Evolutionary conservation across 352 stramenopile species (phyloP), one percentile per base, ranked within the genome.

Genomic region (Phytopythium litorale): DNA sequence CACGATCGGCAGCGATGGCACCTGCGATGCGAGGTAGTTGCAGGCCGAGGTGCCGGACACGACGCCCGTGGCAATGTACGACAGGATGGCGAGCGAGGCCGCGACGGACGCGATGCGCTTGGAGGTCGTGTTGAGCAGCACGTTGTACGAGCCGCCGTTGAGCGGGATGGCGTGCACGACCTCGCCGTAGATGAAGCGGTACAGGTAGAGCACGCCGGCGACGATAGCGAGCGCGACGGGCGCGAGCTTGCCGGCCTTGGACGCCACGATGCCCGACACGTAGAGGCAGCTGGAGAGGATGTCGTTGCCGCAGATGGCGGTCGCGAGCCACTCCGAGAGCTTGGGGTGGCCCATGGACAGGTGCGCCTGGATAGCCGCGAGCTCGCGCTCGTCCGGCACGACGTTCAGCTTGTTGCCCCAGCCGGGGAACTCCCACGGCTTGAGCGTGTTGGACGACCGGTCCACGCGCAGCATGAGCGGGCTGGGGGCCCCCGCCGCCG

Each of bases 141-240:
- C 89, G 68, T 98, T 98, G 79, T 98, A 98, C 48, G 92, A 97
- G 60, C 95, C 95, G 60, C 95, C 95, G 73, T 98, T 98, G 56
- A 98, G 87, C 12, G 94, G 94, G 43, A 98, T 89, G 21, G 95
- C 95, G 70, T 91, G 91, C 60, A 96, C 87, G 32, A 97, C 94
- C 65, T 98, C 95, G 45, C 87, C 90, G 69, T 98, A 98, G 73
- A 98, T 98, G 67, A 97, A 97, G 23, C 88, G 89, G 69, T 92
- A 94, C 42, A 93, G 66, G 65, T 96, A 96, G 25, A 96, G 73
- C 65, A 96, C 88, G 13, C 79, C 85, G 1, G 90, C 92, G 42
- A 98, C 93, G n/a, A 98, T 70, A 8, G 83, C 73, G 46, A 98
- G 79, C 58, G 88, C 91, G 19, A 98, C 48, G 0, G 95, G 95